Evolutionary conservation across 371 early-diverging fungal species (phyloP), one percentile per base, ranked within the genome.

Genomic region (Rhizomucor miehei): DNA sequence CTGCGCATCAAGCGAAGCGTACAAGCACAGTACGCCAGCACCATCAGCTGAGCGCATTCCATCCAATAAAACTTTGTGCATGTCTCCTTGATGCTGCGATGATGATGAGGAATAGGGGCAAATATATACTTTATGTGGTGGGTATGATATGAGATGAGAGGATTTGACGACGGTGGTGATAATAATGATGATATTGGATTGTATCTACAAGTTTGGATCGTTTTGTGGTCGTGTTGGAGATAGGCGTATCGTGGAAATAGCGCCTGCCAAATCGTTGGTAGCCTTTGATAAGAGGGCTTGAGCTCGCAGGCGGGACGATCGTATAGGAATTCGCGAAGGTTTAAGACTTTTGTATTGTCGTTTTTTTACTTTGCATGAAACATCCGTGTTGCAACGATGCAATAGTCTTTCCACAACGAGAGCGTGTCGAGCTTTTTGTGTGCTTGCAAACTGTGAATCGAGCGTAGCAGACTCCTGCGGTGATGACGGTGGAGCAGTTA

Each of bases 1-100:
- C 78, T 98, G 40, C 82, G 98, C 29, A 89, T 97, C 60, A 95
- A 95, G 69, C 90, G 99, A n/a, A 69, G 69, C 65, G 75, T 75
- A 40, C 75, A 75, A 60, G 75, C 75, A 24, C 69, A 69, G 16
- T 71, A 65, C 51, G 61, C 72, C 11, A 73, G 65, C 29, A 29
- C 29, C 3, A 8, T 29, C 29, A 29, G 29, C 29, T 29, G 8
- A 29, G 8, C 29, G 3, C 8, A 5, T 29, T 29, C 5, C 29
- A 29, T 29, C 29, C 29, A 29, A 29, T 5, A 29, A 29, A 29
- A 29, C 5, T 29, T 29, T 3, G 29, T 29, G 29, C 8, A 29
- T 29, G 8, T 29, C 3, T 29, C 29, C 8, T 29, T 29, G 29
- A 29, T 29, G 29, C 29, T 29, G 8, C 3, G 29, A 29, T 29